phyloP scores from a whole-genome alignment of 2,329 filamentous ascomycete genomes.

The Botrytis byssoidea region DNA sequence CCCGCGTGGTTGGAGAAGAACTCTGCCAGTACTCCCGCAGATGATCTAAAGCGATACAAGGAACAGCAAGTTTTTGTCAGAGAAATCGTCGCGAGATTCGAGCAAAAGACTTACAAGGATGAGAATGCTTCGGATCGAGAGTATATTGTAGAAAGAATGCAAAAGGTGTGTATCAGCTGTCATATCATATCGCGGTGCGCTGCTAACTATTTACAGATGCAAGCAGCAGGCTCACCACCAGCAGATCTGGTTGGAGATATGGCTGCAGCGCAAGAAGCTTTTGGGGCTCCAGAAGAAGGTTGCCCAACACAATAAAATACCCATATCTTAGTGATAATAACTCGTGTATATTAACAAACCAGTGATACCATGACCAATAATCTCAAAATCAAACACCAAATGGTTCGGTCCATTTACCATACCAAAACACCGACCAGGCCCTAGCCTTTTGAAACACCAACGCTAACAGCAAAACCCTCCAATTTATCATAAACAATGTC shows the following conservation, averaged over 20 bases:
- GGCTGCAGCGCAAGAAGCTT: constrained; percentile 73
- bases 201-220: constrained; percentile 68
- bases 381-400: neutral
- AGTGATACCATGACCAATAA: constrained; percentile 21
- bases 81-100: constrained; percentile 88
- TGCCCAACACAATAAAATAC: constrained; percentile 58
- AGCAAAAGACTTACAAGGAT: constrained; percentile 78
- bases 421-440: constrained; percentile 18
- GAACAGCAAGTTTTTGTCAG: constrained; percentile 75
- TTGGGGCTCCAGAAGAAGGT: constrained; percentile 59
- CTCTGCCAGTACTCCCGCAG: constrained; percentile 59
- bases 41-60: constrained; percentile 77
- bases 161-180: constrained; percentile 65
- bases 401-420: neutral
- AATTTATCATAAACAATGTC: constrained; percentile 7
- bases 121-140: constrained; percentile 77
- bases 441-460: constrained; percentile 29
- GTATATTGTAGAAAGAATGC: constrained; percentile 96
- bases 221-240: constrained; percentile 88
- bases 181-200: constrained; percentile 8
- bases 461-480: constrained; percentile 25
- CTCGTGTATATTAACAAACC: constrained; percentile 16
- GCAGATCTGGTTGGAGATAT: constrained; percentile 89
- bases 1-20: constrained; percentile 86
- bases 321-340: constrained; percentile 19